A percentile compares a stretch with the other conserved stretches of the same genome.
phyloP scores from a whole-genome alignment of 352 stramenopile species.

The Globisporangium radiosum region DNA sequence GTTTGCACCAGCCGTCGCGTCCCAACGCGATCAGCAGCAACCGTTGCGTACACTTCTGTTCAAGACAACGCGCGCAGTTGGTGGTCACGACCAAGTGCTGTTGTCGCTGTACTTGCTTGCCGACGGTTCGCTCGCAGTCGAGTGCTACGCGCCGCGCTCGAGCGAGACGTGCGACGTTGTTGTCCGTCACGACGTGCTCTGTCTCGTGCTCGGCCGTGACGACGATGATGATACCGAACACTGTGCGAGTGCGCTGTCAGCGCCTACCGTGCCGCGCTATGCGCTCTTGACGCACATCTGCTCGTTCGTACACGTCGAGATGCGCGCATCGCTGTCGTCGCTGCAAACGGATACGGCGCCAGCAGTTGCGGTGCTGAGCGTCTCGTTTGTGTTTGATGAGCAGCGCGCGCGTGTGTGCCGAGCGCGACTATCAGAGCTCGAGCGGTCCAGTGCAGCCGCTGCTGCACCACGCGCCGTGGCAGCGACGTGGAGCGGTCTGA shows the following conservation, averaged over 20 bases:
- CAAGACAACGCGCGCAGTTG: conserved; percentile 39
- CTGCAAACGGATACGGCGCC: background rate
- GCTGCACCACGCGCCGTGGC: background rate
- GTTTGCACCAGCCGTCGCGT: conserved; percentile 7
- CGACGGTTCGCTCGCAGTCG: conserved; percentile 13
- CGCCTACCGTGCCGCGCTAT: conserved; percentile 6
- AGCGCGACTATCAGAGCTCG: background rate
- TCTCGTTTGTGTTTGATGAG: conserved; percentile 8
- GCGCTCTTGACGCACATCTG: conserved; percentile 33
- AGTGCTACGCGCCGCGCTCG: conserved; percentile 42
- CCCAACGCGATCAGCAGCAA: background rate
- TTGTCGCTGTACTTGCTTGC: conserved; percentile 21
- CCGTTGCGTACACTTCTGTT: conserved; percentile 20
- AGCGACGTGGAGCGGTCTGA: conserved; percentile 9
- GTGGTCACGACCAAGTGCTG: conserved; percentile 23
- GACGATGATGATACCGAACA: conserved; percentile 1
- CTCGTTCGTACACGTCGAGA: conserved; percentile 30
- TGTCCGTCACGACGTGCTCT: conserved; percentile 9
- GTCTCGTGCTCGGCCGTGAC: conserved; percentile 14
- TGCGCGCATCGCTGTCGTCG: background rate
- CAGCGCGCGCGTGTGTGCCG: background rate
- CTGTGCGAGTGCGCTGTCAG: background rate
- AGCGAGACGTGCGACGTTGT: conserved; percentile 22
- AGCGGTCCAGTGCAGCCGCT: background rate
- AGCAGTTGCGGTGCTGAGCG: conserved; percentile 5